Percentiles rank a stretch among this genome's conserved stretches.
Evolutionary conservation across 345 rosid genomes (phyloP).

Genomic region (Boechera divaricarpa): DNA sequence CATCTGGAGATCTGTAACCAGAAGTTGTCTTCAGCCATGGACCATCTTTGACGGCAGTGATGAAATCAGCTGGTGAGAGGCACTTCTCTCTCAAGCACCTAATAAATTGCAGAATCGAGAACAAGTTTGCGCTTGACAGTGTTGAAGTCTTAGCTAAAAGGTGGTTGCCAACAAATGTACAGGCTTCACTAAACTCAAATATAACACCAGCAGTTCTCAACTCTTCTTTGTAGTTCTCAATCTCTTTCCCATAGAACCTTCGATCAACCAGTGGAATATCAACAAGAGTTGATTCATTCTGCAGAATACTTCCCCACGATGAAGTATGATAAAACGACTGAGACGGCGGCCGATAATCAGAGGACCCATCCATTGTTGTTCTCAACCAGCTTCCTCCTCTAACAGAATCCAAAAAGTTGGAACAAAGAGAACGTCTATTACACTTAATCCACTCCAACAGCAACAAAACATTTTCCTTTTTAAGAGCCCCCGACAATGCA

Average conservation of each 20-base stretch:
- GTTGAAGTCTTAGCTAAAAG: constrained; percentile 53
- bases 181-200: constrained; percentile 65
- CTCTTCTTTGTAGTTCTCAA: constrained; percentile 50
- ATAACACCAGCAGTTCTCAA: constrained; percentile 63
- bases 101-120: constrained; percentile 63
- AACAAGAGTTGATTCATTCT: constrained; percentile 57
- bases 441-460: constrained; percentile 63
- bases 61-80: constrained; percentile 54
- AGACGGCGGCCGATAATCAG: constrained; percentile 59
- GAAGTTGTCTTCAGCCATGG: constrained; percentile 58
- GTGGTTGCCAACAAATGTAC: constrained; percentile 56
- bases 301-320: constrained; percentile 67
- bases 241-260: constrained; percentile 54
- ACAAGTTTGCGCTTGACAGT: constrained; percentile 48
- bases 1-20: constrained; percentile 58
- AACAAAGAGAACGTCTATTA: constrained; percentile 37
- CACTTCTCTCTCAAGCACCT: constrained; percentile 49
- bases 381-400: constrained; percentile 68
- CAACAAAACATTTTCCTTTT: constrained; percentile 55
- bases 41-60: constrained; percentile 45
- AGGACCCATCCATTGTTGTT: constrained; percentile 52
- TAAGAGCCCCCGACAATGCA: constrained; percentile 58
- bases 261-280: constrained; percentile 76
- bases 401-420: constrained; percentile 55
- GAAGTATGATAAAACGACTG: constrained; percentile 60